These are phyloP conservation scores for Coniochaeta pulveracea DNA, from an alignment of 2,329 filamentous ascomycete species.

Conservation along the genomic window DNA sequence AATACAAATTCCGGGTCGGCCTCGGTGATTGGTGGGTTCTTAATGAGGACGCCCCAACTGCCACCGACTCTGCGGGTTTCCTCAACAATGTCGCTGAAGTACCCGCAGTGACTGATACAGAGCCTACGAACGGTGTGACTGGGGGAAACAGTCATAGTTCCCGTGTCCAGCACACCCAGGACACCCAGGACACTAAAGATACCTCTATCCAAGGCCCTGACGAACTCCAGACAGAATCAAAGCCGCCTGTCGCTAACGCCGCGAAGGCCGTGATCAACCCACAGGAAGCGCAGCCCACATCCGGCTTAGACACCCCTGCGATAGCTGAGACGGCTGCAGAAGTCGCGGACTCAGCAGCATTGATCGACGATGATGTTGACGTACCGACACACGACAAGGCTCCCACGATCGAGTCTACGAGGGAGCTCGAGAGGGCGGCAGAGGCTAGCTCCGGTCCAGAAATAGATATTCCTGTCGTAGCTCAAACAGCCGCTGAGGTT, in stretches of 20 bases:
- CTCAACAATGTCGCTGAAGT: slow-evolving; percentile 33
- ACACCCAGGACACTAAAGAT: no score
- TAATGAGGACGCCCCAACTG: slow-evolving; percentile 47
- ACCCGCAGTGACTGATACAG: slow-evolving; percentile 11
- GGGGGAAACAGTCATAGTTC: no score
- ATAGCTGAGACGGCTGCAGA: slow-evolving; percentile 10
- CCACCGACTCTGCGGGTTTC: slow-evolving; percentile 32
- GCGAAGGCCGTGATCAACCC: slow-evolving; percentile 1
- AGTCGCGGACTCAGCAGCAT: slow-evolving; percentile 21
- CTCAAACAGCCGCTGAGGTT: no score
- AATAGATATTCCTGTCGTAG: no score
- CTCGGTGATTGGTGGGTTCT: slow-evolving; percentile 59
- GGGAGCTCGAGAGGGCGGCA: no score
- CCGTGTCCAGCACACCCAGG: no score
- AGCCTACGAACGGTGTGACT: no score
- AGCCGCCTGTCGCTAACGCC: slow-evolving; percentile 4
- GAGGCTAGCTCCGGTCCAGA: no score
- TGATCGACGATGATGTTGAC: slow-evolving; percentile 18
- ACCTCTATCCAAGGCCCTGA: no score
- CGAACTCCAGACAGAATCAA: background rate
- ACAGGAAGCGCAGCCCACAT: background rate
- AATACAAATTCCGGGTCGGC: slow-evolving; percentile 67
- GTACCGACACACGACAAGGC: no score
- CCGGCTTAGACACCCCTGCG: background rate
- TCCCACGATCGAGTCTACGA: no score